phyloP scores from a whole-genome alignment of 805 yeast species.

The Cyberlindnera bimundalis region DNA sequence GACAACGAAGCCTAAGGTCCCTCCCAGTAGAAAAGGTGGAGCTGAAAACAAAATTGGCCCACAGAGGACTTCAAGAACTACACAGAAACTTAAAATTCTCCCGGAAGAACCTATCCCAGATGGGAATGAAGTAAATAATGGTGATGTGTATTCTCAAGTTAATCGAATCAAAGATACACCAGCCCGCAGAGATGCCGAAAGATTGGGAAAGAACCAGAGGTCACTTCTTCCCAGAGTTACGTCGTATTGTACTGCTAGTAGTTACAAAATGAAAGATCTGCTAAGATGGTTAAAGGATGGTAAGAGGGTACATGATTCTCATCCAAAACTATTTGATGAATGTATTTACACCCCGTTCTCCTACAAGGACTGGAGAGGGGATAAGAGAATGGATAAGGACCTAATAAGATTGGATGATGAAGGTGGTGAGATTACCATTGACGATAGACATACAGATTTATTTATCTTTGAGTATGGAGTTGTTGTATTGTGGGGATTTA shows the following conservation, averaged over 20 bases:
- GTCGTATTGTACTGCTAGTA: constrained; percentile 93
- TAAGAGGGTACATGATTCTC: constrained; percentile 66
- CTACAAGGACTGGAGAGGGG: constrained; percentile 74
- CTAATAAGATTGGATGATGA: constrained; percentile 80
- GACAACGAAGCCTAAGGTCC: constrained; percentile 2
- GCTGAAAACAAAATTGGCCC: constrained; percentile 51
- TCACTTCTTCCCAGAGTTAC: constrained; percentile 89
- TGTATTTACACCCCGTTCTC: constrained; percentile 89
- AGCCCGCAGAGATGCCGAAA: constrained; percentile 91
- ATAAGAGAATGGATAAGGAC: constrained; percentile 40
- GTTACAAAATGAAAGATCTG: constrained; percentile 84
- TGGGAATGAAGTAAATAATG: constrained; percentile 14
- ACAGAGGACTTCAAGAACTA: constrained; percentile 70
- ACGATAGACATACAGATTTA: constrained; percentile 70
- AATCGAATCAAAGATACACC: constrained; percentile 79
- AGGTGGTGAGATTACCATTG: constrained; percentile 92
- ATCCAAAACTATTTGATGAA: constrained; percentile 89
- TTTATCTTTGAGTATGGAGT: constrained; percentile 96
- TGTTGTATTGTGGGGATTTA: constrained; percentile 95
- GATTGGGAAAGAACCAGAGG: constrained; percentile 73
- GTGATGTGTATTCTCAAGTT: constrained; percentile 79
- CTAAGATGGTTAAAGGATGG: constrained; percentile 81
- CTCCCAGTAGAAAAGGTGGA: constrained; percentile 6
- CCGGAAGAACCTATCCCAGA: constrained; percentile 53
- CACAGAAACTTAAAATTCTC: constrained; percentile 66